These are phyloP conservation scores for Fusarium sambucinum DNA, from an alignment of 2,329 filamentous ascomycete species.

Conservation along the genomic window DNA sequence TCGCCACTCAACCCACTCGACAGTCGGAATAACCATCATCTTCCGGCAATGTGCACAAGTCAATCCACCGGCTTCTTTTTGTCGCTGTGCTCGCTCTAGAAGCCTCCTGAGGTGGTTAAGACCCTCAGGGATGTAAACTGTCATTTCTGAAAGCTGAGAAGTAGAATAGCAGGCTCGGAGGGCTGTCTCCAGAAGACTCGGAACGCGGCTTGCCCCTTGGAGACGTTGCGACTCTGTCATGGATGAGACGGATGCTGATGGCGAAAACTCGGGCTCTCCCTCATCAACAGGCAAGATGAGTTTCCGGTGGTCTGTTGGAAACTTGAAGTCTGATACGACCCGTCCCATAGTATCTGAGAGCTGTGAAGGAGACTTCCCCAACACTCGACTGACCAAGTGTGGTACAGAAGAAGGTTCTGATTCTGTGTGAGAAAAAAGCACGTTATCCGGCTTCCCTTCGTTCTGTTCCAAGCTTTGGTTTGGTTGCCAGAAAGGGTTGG, in stretches of 20 bases:
- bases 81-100: conserved; percentile 55
- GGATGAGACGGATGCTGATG: conserved; percentile 15
- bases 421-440: conserved; percentile 26
- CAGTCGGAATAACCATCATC: conserved; percentile 62
- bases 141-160: conserved; percentile 58
- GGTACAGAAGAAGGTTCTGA: conserved; percentile 17
- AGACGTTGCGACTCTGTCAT: conserved; percentile 26
- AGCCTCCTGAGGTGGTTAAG: conserved; percentile 56
- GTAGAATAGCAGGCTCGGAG: conserved; percentile 61
- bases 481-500: conserved; percentile 71
- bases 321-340: conserved; percentile 49
- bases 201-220: conserved; percentile 53
- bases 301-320: conserved; percentile 42
- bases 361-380: conserved; percentile 52
- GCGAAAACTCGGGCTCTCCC: conserved; percentile 26
- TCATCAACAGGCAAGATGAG: conserved; percentile 43
- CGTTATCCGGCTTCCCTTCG: conserved; percentile 13
- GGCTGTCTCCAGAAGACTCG: conserved; percentile 65
- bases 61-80: conserved; percentile 62
- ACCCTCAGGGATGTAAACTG: conserved; percentile 57
- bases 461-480: conserved; percentile 28
- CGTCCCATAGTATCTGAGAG: conserved; percentile 49
- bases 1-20: conserved; percentile 75
- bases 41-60: conserved; percentile 66
- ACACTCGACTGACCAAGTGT: conserved; percentile 42